Evolutionary conservation across 768 basidiomycete genomes (phyloP), one percentile per base, ranked within the genome.

Genomic region (Tulasnella sp.): DNA sequence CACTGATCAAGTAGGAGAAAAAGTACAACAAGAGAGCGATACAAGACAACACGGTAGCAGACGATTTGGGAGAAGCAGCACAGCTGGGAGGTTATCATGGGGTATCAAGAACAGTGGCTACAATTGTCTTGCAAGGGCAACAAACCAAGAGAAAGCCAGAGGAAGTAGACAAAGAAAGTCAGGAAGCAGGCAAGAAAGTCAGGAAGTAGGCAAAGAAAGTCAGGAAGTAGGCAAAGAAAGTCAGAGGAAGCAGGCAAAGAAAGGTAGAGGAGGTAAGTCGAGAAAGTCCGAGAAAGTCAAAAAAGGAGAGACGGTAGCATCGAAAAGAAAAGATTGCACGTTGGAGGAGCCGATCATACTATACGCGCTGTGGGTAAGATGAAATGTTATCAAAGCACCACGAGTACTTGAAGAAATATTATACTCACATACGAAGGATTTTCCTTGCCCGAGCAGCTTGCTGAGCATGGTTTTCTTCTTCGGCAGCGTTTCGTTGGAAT

Each of bases 51-150:
- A 32, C 26, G n/a, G 13, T 67, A 32, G 32, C 32, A 67, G 13
- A 29, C 7, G 20, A 13, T 26, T 32, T 29, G n/a, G n/a, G 29
- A 32, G 32, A 32, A 32, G 61, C 61, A 67, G 61, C 55, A 32
- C 61, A 26, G 61, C 26, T 67, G 23, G n/a, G 13, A 32, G n/a
- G 61, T 67, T 67, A 67, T 32, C 32, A 67, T 16, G 13, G 61
- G 61, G 61, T 67, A 67, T 67, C 61, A 67, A 67, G 61, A 67
- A 67, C 61, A 67, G n/a, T n/a, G 61, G 61, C 61, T 13, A 26
- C 61, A 67, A 67, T 23, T 67, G 32, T 67, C 61, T 67, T 67
- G 61, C 61, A 67, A 51, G 29, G 15, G 26, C 10, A 32, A 32
- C 61, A 32, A 67, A 67, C 48, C 48, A 67, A 67, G n/a, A 2